These are phyloP conservation scores for Blastobotrys buckinghamii DNA, from an alignment of 1,139 yeast species.

Conservation along the genomic window DNA sequence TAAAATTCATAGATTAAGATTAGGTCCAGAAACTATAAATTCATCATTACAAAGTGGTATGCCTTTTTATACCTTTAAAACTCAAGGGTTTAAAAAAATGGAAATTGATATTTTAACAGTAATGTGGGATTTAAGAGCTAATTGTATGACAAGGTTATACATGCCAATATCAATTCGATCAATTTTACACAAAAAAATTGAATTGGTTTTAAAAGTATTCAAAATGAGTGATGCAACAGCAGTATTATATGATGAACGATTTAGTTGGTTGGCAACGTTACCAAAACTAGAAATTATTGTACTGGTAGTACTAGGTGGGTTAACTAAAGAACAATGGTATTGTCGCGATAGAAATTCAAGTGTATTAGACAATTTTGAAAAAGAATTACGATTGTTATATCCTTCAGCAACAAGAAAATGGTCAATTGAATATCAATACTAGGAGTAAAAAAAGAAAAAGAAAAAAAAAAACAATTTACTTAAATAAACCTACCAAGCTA, in stretches of 20 bases:
- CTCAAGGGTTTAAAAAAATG: neutral
- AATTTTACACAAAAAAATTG: neutral
- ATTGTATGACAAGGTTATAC: neutral
- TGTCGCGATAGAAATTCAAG: neutral
- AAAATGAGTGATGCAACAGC: neutral
- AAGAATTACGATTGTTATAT: neutral
- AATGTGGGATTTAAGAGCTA: neutral
- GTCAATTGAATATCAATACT: neutral
- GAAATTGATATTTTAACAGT: neutral
- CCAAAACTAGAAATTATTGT: neutral
- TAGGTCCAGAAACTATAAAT: neutral
- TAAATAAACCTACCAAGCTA: constrained; percentile 11
- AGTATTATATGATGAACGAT: neutral
- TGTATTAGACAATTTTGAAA: neutral
- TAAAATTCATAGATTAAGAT: neutral
- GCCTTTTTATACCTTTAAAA: neutral
- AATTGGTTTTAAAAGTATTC: neutral
- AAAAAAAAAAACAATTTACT: neutral
- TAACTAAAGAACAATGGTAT: neutral
- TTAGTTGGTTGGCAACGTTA: neutral
- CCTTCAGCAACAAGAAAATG: neutral
- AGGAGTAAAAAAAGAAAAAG: neutral
- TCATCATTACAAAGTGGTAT: neutral
- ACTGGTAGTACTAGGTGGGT: neutral
- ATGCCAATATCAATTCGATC: neutral